These are phyloP conservation scores for Papiliotrema flavescens DNA, from an alignment of 1,284 basidiomycete genomes.

Conservation along the genomic window DNA sequence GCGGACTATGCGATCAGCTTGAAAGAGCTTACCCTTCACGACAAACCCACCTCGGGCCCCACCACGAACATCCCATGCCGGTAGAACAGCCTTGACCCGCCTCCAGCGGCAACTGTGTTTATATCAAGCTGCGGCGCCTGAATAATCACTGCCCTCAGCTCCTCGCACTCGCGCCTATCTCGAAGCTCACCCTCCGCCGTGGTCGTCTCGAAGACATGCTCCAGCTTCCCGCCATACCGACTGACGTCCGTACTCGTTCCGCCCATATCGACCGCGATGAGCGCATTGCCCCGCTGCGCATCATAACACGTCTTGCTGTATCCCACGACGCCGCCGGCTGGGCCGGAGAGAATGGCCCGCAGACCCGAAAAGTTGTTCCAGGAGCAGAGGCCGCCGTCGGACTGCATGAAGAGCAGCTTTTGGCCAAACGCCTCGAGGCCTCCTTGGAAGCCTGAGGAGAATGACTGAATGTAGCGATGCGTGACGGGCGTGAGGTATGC, in stretches of 20 bases:
- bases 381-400: constrained; percentile 48
- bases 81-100: constrained; percentile 45
- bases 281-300: constrained; percentile 23
- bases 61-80: constrained; percentile 40
- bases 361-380: constrained; percentile 38
- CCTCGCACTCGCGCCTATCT: background rate
- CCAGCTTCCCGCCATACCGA: constrained; percentile 31
- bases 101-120: constrained; percentile 48
- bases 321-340: constrained; percentile 55
- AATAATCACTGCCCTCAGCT: constrained; percentile 18
- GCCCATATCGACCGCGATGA: constrained; percentile 56
- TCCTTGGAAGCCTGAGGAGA: constrained; percentile 47
- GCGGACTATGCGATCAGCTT: constrained; percentile 32
- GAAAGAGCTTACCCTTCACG: constrained; percentile 42
- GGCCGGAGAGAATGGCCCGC: constrained; percentile 46
- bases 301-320: constrained; percentile 46
- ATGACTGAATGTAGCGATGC: constrained; percentile 49
- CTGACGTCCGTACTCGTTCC: constrained; percentile 56
- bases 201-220: constrained; percentile 57
- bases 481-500: constrained; percentile 55
- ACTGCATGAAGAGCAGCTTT: constrained; percentile 50
- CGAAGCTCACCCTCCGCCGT: constrained; percentile 61
- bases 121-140: constrained; percentile 33
- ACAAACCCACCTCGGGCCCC: constrained; percentile 27
- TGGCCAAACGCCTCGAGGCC: constrained; percentile 39